phyloP scores from a whole-genome alignment of 2,329 filamentous ascomycete genomes.

The Colletotrichum gloeosporioides region DNA sequence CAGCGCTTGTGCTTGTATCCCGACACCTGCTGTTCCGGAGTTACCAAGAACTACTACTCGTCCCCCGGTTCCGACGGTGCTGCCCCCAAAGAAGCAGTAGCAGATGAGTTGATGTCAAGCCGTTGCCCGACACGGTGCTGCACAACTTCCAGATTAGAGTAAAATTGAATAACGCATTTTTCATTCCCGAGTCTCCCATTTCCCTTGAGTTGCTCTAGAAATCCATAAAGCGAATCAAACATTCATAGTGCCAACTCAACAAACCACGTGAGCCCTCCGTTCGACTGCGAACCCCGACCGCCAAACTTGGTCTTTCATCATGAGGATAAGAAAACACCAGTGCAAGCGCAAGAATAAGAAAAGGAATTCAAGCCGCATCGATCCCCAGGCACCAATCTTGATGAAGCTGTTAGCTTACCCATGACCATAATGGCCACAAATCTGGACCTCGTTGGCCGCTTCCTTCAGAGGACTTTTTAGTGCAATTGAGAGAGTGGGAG shows the following conservation, averaged over 20 bases:
- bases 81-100: conserved; percentile 17
- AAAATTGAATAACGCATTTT: not conserved
- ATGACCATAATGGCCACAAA: not conserved
- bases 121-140: not conserved
- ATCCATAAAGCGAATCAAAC: not conserved
- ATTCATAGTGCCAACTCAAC: not conserved
- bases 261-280: not conserved
- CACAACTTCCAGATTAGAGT: not conserved
- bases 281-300: not conserved
- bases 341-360: not conserved
- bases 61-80: conserved; percentile 25
- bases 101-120: not conserved
- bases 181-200: not conserved
- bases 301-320: not conserved
- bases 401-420: not conserved
- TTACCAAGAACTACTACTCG: conserved; percentile 28
- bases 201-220: not conserved
- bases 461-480: not conserved
- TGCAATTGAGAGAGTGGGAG: not conserved
- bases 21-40: conserved; percentile 26
- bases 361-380: not conserved
- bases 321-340: not conserved
- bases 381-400: not conserved
- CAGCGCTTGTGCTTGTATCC: conserved; percentile 26
- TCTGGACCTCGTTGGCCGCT: not conserved